These are phyloP conservation scores for Flaveria sonorensis DNA, from an alignment of 129 eudicot species.

Conservation along the genomic window DNA sequence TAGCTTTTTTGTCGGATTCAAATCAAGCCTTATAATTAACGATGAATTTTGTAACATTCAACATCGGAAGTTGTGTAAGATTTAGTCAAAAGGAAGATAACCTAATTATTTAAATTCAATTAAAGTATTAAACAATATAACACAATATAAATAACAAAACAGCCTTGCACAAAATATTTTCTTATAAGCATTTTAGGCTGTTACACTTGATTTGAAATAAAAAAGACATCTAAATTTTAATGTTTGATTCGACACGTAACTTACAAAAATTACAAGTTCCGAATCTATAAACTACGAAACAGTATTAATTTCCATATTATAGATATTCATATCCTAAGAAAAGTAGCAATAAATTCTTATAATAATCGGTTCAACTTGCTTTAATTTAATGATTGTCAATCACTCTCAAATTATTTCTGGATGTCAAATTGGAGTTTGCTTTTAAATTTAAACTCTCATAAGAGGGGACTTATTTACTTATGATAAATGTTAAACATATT, in stretches of 20 bases:
- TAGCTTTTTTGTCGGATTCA: conserved; percentile 16
- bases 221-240: background rate
- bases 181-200: background rate
- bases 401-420: conserved; percentile 26
- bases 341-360: background rate
- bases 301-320: too few relatives aligned
- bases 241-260: background rate
- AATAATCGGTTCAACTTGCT: background rate
- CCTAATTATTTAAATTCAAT: conserved; percentile 7
- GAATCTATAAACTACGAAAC: too few relatives aligned
- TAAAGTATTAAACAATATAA: background rate
- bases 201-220: background rate
- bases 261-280: too few relatives aligned
- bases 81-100: conserved; percentile 39
- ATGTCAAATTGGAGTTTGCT: conserved; percentile 32
- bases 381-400: conserved; percentile 16
- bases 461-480: background rate
- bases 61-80: conserved; percentile 36
- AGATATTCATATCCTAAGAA: background rate
- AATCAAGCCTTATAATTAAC: conserved; percentile 37
- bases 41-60: conserved; percentile 38
- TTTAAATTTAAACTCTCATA: conserved; percentile 20
- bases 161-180: conserved; percentile 25
- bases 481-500: background rate
- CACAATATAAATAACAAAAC: background rate